phyloP scores from a whole-genome alignment of 176 grass and related monocot species.

The Musa beccarii region DNA sequence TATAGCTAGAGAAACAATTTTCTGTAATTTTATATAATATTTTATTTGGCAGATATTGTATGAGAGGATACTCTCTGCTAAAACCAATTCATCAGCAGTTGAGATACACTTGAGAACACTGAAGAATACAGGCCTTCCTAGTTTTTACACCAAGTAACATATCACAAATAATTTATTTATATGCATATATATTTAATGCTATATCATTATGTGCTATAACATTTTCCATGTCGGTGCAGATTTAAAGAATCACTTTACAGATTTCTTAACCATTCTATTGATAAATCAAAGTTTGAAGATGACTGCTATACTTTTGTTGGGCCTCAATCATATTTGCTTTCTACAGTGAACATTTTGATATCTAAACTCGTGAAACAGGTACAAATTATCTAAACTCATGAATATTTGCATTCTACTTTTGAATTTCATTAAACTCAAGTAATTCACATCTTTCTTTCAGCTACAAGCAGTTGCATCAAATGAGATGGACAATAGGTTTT shows the following conservation, averaged over 20 bases:
- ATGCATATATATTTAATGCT: background rate
- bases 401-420: background rate
- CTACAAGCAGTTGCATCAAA: constrained; percentile 93
- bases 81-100: constrained; percentile 63
- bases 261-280: constrained; percentile 72
- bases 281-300: constrained; percentile 96
- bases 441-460: constrained; percentile 26
- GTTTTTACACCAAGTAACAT: constrained; percentile 74
- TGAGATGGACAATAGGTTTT: constrained; percentile 86
- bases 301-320: constrained; percentile 86
- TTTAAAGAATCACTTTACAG: constrained; percentile 77
- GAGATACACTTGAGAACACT: constrained; percentile 84
- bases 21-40: background rate
- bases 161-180: background rate
- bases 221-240: constrained; percentile 30
- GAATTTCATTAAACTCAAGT: background rate
- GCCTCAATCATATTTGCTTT: constrained; percentile 90
- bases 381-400: background rate
- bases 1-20: background rate
- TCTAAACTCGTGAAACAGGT: constrained; percentile 96
- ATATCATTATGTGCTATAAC: background rate
- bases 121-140: constrained; percentile 59
- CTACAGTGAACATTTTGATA: constrained; percentile 93
- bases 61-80: constrained; percentile 80
- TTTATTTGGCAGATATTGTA: constrained; percentile 69